Base-by-base conservation (phyloP, 805 yeast species). In the Hyphopichia homilentoma region DNA sequence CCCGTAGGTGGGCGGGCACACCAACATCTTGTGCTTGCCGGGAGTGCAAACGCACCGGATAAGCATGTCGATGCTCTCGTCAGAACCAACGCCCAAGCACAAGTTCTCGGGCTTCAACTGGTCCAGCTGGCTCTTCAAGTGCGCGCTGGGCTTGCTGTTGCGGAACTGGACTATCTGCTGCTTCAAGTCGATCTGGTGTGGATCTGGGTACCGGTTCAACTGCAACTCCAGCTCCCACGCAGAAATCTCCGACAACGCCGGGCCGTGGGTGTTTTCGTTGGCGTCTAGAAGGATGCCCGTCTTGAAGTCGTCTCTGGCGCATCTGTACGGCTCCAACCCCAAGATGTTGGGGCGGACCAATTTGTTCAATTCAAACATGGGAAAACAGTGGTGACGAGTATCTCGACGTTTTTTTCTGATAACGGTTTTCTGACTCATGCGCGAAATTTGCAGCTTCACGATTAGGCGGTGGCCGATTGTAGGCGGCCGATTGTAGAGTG, bases 61-160 rank as follows among this genome's bases (percentile, higher is more conserved):
- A 34, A 90, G 61, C 25, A 93, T 74, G 54, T 93, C 98, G 39
- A 93, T 88, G 48, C 93, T 79, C 59, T 93, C 98, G 57, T 93
- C 98, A 1, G 97, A 89, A 1, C 98, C 98, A 8, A 93, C 98
- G 27, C 98, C 98, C 21, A 93, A 70, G 52, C 94, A 88, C 20
- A 93, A 50, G 59, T 93, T 93, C 5, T 69, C 82, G 0, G 84
- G 75, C 1, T 65, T 59, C 40, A 85, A 52, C 6, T 33, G 32
- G 5, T 41, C 40, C 2, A 23, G 19, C 0, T 24, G 31, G 21
- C 31, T 29, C 12, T 48, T 37, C 23, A 47, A 32, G 30, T 31
- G 30, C 18, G 32, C 31, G 36, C 51, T 61, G 0, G 71, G 68
- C 37, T 70, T 74, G 2, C 52, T 40, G 54, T 86, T 88, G 42